phyloP scores from a whole-genome alignment of 345 rosid genomes.

The Toxicodendron radicans region DNA sequence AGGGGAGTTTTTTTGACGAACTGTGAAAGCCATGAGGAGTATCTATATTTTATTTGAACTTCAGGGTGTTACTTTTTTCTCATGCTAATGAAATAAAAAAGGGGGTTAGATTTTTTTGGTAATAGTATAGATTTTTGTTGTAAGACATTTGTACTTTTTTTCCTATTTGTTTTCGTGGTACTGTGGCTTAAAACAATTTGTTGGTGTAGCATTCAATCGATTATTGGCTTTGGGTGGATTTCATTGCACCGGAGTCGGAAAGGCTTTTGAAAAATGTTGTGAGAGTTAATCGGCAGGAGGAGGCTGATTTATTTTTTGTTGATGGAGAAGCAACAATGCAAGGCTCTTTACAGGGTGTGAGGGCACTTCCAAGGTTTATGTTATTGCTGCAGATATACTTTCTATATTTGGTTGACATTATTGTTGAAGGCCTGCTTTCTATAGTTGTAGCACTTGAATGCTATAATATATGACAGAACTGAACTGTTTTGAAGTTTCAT shows the following conservation, averaged over 20 bases:
- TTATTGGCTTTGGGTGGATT: constrained; percentile 97
- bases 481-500: background rate
- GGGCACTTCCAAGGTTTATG: constrained; percentile 47
- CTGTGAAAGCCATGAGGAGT: no score
- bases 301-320: constrained; percentile 89
- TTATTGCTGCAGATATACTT: constrained; percentile 9
- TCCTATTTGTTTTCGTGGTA: background rate
- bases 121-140: background rate
- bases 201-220: constrained; percentile 81
- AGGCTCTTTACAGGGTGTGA: constrained; percentile 99
- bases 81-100: no score
- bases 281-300: constrained; percentile 76
- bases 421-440: constrained; percentile 2
- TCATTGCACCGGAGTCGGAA: constrained; percentile 72
- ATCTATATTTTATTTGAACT: no score
- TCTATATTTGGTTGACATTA: constrained; percentile 17
- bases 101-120: background rate
- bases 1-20: no score
- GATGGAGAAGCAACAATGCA: constrained; percentile 93
- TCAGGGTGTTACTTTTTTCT: no score
- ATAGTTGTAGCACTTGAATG: no score
- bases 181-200: background rate
- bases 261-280: constrained; percentile 78
- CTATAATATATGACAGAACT: background rate
- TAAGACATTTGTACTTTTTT: background rate